These are phyloP conservation scores for Metarhizium brunneum DNA, from an alignment of 2,329 filamentous ascomycete genomes.

Conservation along the genomic window DNA sequence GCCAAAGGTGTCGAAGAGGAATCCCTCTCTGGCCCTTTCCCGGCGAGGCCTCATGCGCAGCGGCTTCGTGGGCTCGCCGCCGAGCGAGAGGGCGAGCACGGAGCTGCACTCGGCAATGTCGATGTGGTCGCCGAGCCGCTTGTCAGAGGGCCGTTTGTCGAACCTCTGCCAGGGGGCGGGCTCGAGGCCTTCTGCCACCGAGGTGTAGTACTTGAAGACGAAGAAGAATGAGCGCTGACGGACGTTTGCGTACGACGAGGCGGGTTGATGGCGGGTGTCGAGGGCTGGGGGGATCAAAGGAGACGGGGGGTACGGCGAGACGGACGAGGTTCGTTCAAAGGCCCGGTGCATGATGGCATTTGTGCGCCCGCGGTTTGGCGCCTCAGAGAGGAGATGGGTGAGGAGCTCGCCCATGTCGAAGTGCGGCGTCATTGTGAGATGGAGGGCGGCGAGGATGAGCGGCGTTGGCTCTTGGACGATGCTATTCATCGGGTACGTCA, in stretches of 20 bases:
- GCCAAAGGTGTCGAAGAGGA: constrained; percentile 48
- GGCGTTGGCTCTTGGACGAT: constrained; percentile 53
- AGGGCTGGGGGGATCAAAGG: constrained; percentile 9
- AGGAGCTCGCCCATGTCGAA: constrained; percentile 57
- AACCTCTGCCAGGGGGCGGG: constrained; percentile 52
- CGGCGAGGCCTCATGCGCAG: constrained; percentile 39
- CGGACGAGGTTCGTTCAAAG: constrained; percentile 23
- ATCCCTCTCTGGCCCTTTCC: constrained; percentile 38
- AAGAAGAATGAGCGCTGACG: constrained; percentile 52
- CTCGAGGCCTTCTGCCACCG: constrained; percentile 43
- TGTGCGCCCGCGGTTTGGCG: constrained; percentile 31
- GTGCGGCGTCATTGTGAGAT: constrained; percentile 44
- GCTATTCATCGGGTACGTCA: constrained; percentile 19
- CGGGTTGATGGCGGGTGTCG: neutral
- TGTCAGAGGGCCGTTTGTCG: constrained; percentile 34
- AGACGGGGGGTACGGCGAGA: constrained; percentile 9
- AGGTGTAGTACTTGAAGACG: constrained; percentile 56
- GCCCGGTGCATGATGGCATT: constrained; percentile 41
- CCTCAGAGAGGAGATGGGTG: constrained; percentile 41
- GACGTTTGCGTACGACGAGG: constrained; percentile 19
- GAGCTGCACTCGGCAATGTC: constrained; percentile 51
- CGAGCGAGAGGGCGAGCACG: constrained; percentile 47
- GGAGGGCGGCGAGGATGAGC: constrained; percentile 48
- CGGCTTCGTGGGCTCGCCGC: constrained; percentile 39
- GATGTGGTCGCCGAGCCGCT: constrained; percentile 38